Base-by-base conservation (phyloP, 768 basidiomycete species). In the Arthromyces matolae region DNA sequence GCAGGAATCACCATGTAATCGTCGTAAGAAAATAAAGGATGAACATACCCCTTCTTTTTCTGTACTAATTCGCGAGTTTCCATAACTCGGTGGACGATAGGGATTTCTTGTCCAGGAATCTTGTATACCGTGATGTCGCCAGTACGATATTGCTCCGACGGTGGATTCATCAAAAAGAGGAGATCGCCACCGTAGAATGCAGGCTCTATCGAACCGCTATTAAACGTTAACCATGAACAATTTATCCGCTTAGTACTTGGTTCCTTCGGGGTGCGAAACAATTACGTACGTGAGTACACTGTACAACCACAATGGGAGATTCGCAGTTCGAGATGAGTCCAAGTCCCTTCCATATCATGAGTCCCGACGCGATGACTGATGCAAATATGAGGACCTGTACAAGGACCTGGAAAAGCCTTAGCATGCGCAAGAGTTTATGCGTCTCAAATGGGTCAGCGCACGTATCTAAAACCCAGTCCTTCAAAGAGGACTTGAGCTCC, bases 61-160 rank as follows among this genome's bases (percentile, higher is more conserved):
- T 71, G 67, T 9, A 72, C 52, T 53, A 83, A 69, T 47, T 91
- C 84, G 56, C 92, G 95, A 1, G 91, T 90, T 70, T 98, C 95
- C 9, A 98, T 72, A 1, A 98, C 85, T 22, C 96, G 81, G 64
- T 98, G 96, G 4, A 99, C 96, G 57, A 99, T 98, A 4, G 95
- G 96, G 45, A 98, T 93, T 12, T 89, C 85, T 8, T 81, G 86
- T 33, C 93, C 90, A 4, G 94, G 93, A 37, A 94, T 76, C 71
- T 93, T 94, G 80, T 98, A 98, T 2, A 99, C 95, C 0, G 94
- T 96, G 56, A 98, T 99, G 63, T 99, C 96, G 18, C 96, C 96
- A 9, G 89, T 87, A 38, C 83, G 71, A 59, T 95, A 95, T 24
- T 79, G 79, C 53, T 83, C 72, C 44, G 75, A 71, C 0, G 78